Evolutionary conservation across 441 rosid genomes (phyloP), one percentile per base, ranked within the genome.

Genomic region (Adansonia grandidieri): DNA sequence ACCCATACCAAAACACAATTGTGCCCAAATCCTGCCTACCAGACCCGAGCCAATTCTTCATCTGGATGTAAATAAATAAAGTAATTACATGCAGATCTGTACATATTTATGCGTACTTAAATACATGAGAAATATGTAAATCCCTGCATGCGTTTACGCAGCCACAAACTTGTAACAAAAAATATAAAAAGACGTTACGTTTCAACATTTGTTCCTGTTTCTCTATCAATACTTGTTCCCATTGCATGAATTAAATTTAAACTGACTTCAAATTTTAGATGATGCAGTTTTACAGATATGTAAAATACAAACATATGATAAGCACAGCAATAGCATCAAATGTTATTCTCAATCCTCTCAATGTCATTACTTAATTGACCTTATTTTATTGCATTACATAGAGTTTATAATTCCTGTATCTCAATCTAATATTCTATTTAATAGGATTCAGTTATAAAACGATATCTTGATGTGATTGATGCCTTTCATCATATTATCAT

Each of bases 281-380:
- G 22, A 32, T 54, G 14, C 22, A 32, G 19, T 53, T 78, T 78
- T 13, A 10, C 51, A 13, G 42, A 22, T 44, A 57, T n/a, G 50
- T 62, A 42, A 70, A 24, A 65, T 72, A 58, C 62, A 64, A 42
- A 56, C 45, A 17, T 37, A 72, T 24, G 60, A 48, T 51, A 47
- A 4, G 32, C 61, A 24, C 65, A 58, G 48, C 85, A 73, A 24
- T 71, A 57, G 44, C 87, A 80, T 2, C 64, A 78, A 69, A 67
- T 74, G 2, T 73, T 8, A 47, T 28, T 51, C 61, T 71, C 61
- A 71, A 50, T 5, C 71, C 32, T 67, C 53, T 44, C 15, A 66
- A 9, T 0, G 40, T 69, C 42, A 22, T 69, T 69, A 6, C 57
- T 6, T 45, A 11, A 48, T 24, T n/a, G 54, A 42, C 17, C 37